Evolutionary conservation across 495 filamentous ascomycete species (phyloP).

Genomic region (Delitschia confertaspora): DNA sequence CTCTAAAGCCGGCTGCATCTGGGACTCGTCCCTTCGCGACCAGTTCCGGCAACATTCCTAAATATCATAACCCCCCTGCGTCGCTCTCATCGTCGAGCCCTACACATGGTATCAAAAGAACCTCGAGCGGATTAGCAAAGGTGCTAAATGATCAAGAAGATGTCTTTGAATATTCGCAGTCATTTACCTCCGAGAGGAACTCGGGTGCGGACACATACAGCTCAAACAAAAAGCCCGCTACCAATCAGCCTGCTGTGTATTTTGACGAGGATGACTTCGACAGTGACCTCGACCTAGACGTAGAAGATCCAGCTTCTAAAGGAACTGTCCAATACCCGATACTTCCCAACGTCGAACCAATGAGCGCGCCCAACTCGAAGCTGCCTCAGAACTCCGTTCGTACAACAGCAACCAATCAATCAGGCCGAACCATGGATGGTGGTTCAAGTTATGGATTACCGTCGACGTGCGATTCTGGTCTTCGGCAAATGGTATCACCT

Average conservation of each 20-base stretch:
- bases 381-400: too few species aligned
- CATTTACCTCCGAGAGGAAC: too few species aligned
- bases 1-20: background rate
- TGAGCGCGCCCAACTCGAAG: too few species aligned
- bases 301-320: slow-evolving; percentile 41
- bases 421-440: too few species aligned
- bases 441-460: too few species aligned
- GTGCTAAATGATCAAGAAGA: slow-evolving; percentile 23
- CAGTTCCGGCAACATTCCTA: slow-evolving; percentile 24
- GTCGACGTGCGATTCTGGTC: too few species aligned
- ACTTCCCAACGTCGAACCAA: too few species aligned
- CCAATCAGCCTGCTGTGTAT: slow-evolving; percentile 32
- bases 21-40: slow-evolving; percentile 25
- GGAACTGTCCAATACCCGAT: slow-evolving; percentile 40
- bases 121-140: slow-evolving; percentile 35
- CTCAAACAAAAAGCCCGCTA: background rate
- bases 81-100: background rate
- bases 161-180: slow-evolving; percentile 29
- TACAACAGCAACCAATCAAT: too few species aligned
- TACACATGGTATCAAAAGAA: slow-evolving; percentile 31
- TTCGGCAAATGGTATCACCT: too few species aligned
- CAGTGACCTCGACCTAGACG: slow-evolving; percentile 55
- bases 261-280: slow-evolving; percentile 61
- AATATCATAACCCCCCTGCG: slow-evolving; percentile 10
- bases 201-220: too few species aligned